phyloP scores from a whole-genome alignment of 176 grass and related monocot species.

The Juncus effusus region DNA sequence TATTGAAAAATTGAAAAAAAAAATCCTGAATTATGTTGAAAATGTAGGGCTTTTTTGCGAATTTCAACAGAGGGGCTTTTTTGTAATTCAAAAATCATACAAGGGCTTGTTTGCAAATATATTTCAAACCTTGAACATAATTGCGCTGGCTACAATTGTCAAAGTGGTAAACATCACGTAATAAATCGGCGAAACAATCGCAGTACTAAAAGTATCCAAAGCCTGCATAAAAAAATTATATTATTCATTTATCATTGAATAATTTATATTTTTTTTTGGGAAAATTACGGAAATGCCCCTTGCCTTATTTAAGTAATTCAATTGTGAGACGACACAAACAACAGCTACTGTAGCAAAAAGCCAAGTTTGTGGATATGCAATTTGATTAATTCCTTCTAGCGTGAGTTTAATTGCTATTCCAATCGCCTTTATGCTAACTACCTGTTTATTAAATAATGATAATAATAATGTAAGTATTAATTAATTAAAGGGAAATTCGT shows the following conservation, averaged over 20 bases:
- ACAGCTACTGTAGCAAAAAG: conserved; percentile 71
- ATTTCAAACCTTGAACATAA: conserved; percentile 91
- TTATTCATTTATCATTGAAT: not conserved
- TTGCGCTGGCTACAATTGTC: conserved; percentile 82
- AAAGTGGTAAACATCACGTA: conserved; percentile 97
- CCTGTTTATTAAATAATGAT: conserved; percentile 35
- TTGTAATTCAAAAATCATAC: no score
- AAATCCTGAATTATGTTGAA: no score
- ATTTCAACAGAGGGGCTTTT: no score
- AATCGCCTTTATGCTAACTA: conserved; percentile 93
- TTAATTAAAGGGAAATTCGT: not conserved
- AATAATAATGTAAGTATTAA: conserved; percentile 3
- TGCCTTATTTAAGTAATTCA: conserved; percentile 99
- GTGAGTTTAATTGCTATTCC: conserved; percentile 97
- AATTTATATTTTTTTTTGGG: conserved; percentile 6
- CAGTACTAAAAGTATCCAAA: conserved; percentile 88
- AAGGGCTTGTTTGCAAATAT: no score
- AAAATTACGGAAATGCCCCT: not conserved
- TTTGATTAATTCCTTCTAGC: conserved; percentile 70
- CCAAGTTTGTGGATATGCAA: conserved; percentile 82
- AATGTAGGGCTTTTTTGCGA: no score
- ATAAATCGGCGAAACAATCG: conserved; percentile 87
- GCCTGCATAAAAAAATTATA: conserved; percentile 43
- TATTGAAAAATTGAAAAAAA: no score
- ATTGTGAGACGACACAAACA: conserved; percentile 73